phyloP scores from a whole-genome alignment of 2,329 filamentous ascomycete species.

The Colletotrichum sojae region DNA sequence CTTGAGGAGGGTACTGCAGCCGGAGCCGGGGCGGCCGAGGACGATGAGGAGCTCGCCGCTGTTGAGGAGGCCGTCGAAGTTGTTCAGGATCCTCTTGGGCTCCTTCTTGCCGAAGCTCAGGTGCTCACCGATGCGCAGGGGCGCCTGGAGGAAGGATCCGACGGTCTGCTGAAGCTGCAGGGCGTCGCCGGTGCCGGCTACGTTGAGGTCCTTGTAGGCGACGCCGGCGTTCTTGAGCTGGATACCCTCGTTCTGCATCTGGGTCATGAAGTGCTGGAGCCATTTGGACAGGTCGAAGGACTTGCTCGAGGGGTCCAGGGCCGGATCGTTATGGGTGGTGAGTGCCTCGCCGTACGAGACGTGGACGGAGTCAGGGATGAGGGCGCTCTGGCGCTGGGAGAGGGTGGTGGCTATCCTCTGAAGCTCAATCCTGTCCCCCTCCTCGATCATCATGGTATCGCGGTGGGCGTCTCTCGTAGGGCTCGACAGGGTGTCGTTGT shows the following conservation, averaged over 20 bases:
- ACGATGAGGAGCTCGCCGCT: conserved; percentile 79
- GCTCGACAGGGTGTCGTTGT: conserved; percentile 15
- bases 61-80: conserved; percentile 75
- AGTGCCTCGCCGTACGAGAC: conserved; percentile 22
- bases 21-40: conserved; percentile 75
- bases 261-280: conserved; percentile 55
- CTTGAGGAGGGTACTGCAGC: conserved; percentile 76
- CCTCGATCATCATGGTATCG: conserved; percentile 46
- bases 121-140: conserved; percentile 69
- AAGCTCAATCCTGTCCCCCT: conserved; percentile 53
- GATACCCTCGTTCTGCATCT: conserved; percentile 69
- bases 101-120: conserved; percentile 62
- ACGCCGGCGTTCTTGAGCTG: conserved; percentile 70
- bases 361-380: conserved; percentile 40
- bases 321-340: conserved; percentile 46
- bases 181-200: conserved; percentile 76
- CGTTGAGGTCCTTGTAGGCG: conserved; percentile 74
- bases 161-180: conserved; percentile 80
- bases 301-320: conserved; percentile 54
- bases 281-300: conserved; percentile 60
- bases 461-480: conserved; percentile 27
- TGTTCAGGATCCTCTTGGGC: conserved; percentile 72
- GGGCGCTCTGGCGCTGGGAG: conserved; percentile 52
- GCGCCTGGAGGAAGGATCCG: conserved; percentile 69
- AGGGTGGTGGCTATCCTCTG: conserved; percentile 57